phyloP scores from a whole-genome alignment of 2,329 filamentous ascomycete genomes.

The Volutella citrinella region DNA sequence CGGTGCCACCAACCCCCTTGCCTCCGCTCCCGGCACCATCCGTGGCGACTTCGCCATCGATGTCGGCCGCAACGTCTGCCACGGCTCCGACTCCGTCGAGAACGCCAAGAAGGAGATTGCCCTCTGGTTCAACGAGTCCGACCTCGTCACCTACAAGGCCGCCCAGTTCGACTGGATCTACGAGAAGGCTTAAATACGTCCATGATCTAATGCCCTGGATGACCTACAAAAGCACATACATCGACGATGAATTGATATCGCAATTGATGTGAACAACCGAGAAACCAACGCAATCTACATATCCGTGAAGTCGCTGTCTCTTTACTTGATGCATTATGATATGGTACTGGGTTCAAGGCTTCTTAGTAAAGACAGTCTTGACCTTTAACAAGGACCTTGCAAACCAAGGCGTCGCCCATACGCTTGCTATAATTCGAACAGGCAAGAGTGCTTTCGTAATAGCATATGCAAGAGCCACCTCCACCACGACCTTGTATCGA shows the following conservation, averaged over 20 bases:
- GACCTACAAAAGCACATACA: conserved; percentile 21
- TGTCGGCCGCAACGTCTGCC: conserved; percentile 95
- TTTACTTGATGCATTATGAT: conserved; percentile 16
- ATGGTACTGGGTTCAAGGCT: no score
- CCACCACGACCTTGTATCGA: conserved; percentile 57
- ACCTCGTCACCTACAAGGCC: conserved; percentile 81
- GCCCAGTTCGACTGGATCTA: conserved; percentile 92
- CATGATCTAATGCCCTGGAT: conserved; percentile 18
- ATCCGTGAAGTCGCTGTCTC: conserved; percentile 2
- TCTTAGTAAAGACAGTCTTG: conserved; percentile 28
- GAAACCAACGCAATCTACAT: conserved; percentile 21
- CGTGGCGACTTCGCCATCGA: conserved; percentile 86
- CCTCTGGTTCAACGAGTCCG: conserved; percentile 92
- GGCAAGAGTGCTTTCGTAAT: conserved; percentile 85
- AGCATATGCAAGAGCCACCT: conserved; percentile 85
- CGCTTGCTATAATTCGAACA: conserved; percentile 69
- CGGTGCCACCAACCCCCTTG: conserved; percentile 97
- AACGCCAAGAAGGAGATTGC: conserved; percentile 99
- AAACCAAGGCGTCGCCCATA: conserved; percentile 93
- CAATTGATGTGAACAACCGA: conserved; percentile 21
- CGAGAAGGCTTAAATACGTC: conserved; percentile 67
- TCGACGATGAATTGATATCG: conserved; percentile 20
- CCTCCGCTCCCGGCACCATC: conserved; percentile 95
- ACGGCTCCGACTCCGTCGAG: conserved; percentile 98
- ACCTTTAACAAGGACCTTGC: conserved; percentile 59